phyloP scores from a whole-genome alignment of 1,284 basidiomycete species.

The Cryptococcus depauperatus region DNA sequence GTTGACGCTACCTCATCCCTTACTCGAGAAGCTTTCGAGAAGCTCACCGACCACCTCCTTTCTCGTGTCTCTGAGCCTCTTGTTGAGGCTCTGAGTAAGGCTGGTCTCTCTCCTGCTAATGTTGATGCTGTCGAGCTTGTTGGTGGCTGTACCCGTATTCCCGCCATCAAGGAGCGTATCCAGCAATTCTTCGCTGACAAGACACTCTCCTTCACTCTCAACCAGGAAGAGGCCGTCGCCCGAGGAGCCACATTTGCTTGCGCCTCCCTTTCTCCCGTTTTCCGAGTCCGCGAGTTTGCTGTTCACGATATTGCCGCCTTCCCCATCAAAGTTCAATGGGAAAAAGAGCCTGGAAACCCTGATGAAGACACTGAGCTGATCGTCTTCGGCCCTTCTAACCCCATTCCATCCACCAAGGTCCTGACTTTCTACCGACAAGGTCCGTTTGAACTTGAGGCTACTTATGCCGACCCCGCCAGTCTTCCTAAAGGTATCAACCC shows the following conservation, averaged over 20 bases:
- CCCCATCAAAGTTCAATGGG: conserved; percentile 82
- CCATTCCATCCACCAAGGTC: conserved; percentile 82
- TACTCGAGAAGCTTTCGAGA: conserved; percentile 56
- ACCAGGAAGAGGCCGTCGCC: conserved; percentile 89
- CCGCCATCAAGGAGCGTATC: conserved; percentile 60
- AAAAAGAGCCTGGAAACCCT: conserved; percentile 59
- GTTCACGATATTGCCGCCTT: conserved; percentile 74
- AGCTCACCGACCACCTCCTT: conserved; percentile 51
- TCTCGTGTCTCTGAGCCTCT: conserved; percentile 54
- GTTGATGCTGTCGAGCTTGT: conserved; percentile 61
- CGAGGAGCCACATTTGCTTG: conserved; percentile 90
- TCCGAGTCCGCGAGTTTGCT: conserved; percentile 88
- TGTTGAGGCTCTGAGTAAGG: conserved; percentile 53
- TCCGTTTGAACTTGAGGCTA: conserved; percentile 74
- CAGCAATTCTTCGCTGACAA: conserved; percentile 59
- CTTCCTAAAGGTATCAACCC: conserved; percentile 74
- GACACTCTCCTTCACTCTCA: conserved; percentile 73
- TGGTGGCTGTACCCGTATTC: conserved; percentile 61
- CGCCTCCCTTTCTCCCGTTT: conserved; percentile 87
- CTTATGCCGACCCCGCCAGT: conserved; percentile 59
- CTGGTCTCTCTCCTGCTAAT: conserved; percentile 55
- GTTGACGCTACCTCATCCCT: conserved; percentile 60
- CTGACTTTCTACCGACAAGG: conserved; percentile 87
- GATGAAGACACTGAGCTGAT: conserved; percentile 82
- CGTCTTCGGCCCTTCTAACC: conserved; percentile 75